A percentile compares a stretch with the other conserved stretches of the same genome.
phyloP scores from a whole-genome alignment of 2,329 filamentous ascomycete species.

The Dactylonectria macrodidyma region DNA sequence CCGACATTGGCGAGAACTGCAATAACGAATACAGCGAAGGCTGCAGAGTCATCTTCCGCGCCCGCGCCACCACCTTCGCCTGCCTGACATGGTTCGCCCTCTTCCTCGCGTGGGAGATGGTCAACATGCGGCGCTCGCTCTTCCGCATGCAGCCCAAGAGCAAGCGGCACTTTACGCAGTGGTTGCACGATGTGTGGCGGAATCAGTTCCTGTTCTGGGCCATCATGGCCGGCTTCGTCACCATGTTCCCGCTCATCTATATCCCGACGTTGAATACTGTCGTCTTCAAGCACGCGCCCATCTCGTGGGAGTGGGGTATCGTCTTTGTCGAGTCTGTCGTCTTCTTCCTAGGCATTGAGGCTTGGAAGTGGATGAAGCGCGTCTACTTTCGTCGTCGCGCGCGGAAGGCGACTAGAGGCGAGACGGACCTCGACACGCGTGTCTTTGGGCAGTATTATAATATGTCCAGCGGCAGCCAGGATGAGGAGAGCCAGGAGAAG shows the following conservation, averaged over 20 bases:
- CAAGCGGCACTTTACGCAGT: conserved; percentile 74
- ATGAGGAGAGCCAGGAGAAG: conserved; percentile 34
- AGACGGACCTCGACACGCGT: conserved; percentile 50
- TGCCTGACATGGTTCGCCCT: conserved; percentile 82
- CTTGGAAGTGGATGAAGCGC: conserved; percentile 72
- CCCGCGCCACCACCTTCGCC: conserved; percentile 80
- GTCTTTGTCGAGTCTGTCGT: conserved; percentile 67
- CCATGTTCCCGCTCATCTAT: conserved; percentile 67
- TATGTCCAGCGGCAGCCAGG: conserved; percentile 36
- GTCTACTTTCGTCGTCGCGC: conserved; percentile 54
- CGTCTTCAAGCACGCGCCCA: conserved; percentile 71
- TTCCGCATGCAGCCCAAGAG: conserved; percentile 79
- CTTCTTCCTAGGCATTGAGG: conserved; percentile 72
- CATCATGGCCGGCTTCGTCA: conserved; percentile 62
- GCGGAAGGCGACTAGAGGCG: conserved; percentile 38
- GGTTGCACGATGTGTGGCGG: conserved; percentile 76
- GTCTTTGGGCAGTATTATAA: conserved; percentile 52
- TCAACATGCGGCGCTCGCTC: conserved; percentile 78
- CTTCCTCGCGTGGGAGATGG: conserved; percentile 83
- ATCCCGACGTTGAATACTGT: conserved; percentile 70
- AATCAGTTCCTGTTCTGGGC: conserved; percentile 81
- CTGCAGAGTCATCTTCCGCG: conserved; percentile 76
- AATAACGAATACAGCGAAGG: conserved; percentile 67
- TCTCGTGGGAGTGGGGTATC: conserved; percentile 74
- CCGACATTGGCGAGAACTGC: conserved; percentile 70